Percentiles rank a stretch among this genome's conserved stretches.
phyloP scores from a whole-genome alignment of 306 rosid species.

The Sphenostylis stenocarpa region DNA sequence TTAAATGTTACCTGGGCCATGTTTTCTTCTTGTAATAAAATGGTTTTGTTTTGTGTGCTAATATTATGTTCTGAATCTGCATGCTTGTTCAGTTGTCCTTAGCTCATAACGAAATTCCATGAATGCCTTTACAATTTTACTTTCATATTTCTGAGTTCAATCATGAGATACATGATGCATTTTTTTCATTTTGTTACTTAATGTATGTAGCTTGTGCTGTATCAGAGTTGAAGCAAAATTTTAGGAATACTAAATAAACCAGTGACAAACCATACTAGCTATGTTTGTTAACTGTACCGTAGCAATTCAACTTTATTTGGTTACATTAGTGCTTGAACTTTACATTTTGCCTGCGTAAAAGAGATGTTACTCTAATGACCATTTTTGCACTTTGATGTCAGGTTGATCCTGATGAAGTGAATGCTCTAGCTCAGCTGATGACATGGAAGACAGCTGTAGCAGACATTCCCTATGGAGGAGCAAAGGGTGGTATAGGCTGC shows the following conservation, averaged over 20 bases:
- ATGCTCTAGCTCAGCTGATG: constrained; percentile 85
- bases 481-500: constrained; percentile 85
- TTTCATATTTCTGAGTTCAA: background rate
- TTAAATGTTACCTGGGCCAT: too few species aligned
- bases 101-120: background rate
- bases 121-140: background rate
- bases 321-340: too few species aligned
- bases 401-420: constrained; percentile 84
- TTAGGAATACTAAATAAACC: background rate
- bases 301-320: too few species aligned
- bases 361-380: too few species aligned
- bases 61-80: background rate
- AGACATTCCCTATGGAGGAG: constrained; percentile 82
- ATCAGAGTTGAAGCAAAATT: background rate
- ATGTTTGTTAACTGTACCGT: background rate
- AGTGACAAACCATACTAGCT: background rate
- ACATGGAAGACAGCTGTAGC: constrained; percentile 83
- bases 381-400: constrained; percentile 21
- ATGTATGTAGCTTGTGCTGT: background rate
- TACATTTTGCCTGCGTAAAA: background rate
- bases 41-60: background rate
- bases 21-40: background rate
- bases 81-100: background rate
- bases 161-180: background rate
- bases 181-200: background rate